Evolutionary conservation across 2,329 filamentous ascomycete genomes (phyloP), one percentile per base, ranked within the genome.

Genomic region (Aureobasidium sp.): DNA sequence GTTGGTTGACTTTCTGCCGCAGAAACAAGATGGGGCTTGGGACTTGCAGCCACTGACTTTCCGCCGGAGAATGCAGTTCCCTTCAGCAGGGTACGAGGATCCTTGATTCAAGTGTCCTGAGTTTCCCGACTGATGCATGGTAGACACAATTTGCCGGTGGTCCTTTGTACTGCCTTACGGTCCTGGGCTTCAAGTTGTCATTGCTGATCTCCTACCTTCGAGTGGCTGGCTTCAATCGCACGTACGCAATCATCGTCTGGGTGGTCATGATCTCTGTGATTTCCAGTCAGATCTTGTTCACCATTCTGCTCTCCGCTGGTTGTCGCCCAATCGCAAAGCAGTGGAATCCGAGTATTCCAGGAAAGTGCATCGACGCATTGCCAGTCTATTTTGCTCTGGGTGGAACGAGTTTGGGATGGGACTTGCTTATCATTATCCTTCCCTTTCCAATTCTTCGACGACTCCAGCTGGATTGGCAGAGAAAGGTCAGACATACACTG

Each of bases 401-500:
- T 6, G 42, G 42, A 10, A 47, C 30, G 17, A 47, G 42, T 47
- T 14, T 47, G 19, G 30, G 42, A 16, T 47, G 42, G 42, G 42
- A 47, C 8, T 17, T 47, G 30, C 27, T 47, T 7, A 47, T 47
- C 42, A 47, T 47, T 14, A 16, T 35, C 42, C 21, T 47, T 2
- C 42, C 42, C 1, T 47, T 35, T 5, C 42, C 42, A 11, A 47
- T 47, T 19, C 25, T 47, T 27, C 27, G 30, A n/a, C 34, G 42
- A 16, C 42, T 47, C 1, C 42, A 47, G 19, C 29, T 47, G 3
- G 42, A 47, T 14, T 47, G n/a, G 19, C 42, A 34, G 8, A 47
- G 30, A 47, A 47, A 47, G 42, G 42, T 47, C 5, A 21, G 42
- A 34, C 6, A 24, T 14, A n/a, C n/a, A n/a, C n/a, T 2, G 6